These are phyloP conservation scores for Limonium bicolor DNA, from an alignment of 148 eudicot genomes.

Conservation along the genomic window DNA sequence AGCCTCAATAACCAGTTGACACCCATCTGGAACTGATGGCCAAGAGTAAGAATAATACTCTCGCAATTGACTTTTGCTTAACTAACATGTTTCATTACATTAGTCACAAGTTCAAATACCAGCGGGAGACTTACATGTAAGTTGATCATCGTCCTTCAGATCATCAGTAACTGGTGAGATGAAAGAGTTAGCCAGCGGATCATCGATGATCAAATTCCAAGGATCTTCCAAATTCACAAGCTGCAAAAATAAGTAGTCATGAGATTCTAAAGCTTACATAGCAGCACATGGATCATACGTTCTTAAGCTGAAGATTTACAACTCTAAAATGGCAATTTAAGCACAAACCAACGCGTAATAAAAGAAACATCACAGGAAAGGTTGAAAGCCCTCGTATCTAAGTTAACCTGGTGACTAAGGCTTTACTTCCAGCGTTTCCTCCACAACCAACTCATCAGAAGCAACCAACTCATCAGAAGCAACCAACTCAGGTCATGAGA, in stretches of 20 bases:
- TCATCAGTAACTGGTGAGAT: constrained; percentile 79
- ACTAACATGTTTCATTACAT: not conserved
- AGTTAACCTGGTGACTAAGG: too few species aligned
- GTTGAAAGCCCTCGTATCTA: too few species aligned
- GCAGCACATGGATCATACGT: not conserved
- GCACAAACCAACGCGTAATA: not conserved
- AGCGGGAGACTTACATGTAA: not conserved
- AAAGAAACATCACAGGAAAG: too few species aligned
- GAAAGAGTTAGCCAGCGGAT: constrained; percentile 88
- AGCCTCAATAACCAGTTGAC: too few species aligned
- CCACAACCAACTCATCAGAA: too few species aligned
- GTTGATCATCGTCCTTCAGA: constrained; percentile 54
- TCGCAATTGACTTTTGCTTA: not conserved
- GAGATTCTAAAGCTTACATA: not conserved
- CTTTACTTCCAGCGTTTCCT: too few species aligned
- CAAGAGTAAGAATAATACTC: not conserved
- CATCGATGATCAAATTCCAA: constrained; percentile 81
- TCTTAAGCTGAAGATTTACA: not conserved
- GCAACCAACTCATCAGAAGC: too few species aligned
- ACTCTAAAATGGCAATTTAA: not conserved
- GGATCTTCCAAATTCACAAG: constrained; percentile 61
- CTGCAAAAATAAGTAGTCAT: constrained; percentile 17
- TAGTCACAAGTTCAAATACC: not conserved
- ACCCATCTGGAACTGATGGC: not conserved
- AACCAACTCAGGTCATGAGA: too few species aligned